Evolutionary conservation across 306 rosid species (phyloP), one percentile per base, ranked within the genome.

Genomic region (Trichosanthes cucumerina): DNA sequence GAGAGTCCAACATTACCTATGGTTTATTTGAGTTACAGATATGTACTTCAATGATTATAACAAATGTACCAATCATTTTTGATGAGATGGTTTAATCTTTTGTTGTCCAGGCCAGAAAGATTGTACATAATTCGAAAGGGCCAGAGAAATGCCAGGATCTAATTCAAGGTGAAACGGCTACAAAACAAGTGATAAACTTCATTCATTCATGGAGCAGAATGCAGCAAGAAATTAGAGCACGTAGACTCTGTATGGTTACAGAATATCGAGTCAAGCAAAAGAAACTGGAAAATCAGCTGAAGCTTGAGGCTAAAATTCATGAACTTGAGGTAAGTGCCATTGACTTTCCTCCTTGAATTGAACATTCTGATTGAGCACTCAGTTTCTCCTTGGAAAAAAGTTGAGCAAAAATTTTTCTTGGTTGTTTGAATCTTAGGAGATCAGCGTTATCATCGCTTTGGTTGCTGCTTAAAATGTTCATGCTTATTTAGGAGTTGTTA

Each of bases 181-280:
- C 79, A 75, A 88, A 86, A 83, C 96, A 88, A 81, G 84, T 87
- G 82, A 69, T 68, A 36, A 86, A 75, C 82, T 86, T 85, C 52
- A 84, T 92, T 82, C 92, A 90, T 80, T 86, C 92, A 79, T 90
- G 97, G 97, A 86, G 87, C 77, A 88, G 82, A 81, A 83, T 90
- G 80, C 97, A 90, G 68, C 91, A 89, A 7, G 87, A 90, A 79
- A 89, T 92, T 79, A 80, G 86, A 83, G 79, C 79, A 56, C 97
- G 97, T 59, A 82, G 96, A 79, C 84, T 89, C 75, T 80, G 84
- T 10, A 90, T 90, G 96, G 88, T 92, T 38, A 88, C 88, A 39
- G 93, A 89, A 84, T 88, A 90, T 38, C 78, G 87, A 65, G 82
- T 86, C 36, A 89, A 68, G 88, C 88, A 87, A 77, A 90, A 81